These are phyloP conservation scores for Wickerhamiella bombiphila DNA, from an alignment of 805 yeast species.

Conservation along the genomic window DNA sequence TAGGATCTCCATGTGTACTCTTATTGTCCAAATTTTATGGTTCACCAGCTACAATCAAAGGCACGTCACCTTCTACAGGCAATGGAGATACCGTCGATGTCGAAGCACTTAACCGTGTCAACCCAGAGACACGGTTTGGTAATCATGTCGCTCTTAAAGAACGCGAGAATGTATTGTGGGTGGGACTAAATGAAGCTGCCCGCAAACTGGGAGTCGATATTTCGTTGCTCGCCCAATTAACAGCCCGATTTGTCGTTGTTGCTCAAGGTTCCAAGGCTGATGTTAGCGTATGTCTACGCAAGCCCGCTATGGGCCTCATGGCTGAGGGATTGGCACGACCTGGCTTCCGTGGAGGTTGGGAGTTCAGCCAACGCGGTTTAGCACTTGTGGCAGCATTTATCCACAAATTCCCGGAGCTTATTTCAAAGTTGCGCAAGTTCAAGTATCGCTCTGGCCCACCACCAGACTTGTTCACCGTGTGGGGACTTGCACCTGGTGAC, in stretches of 20 bases:
- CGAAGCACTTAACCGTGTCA: slow-evolving; percentile 14
- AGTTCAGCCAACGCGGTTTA: slow-evolving; percentile 61
- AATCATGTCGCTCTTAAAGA: slow-evolving; percentile 44
- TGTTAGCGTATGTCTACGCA: slow-evolving; percentile 69
- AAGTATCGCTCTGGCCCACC: slow-evolving; percentile 8
- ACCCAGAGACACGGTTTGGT: slow-evolving; percentile 54
- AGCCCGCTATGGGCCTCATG: slow-evolving; percentile 62
- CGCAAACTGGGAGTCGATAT: slow-evolving; percentile 43
- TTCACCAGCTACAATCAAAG: slow-evolving; percentile 38
- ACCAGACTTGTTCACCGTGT: slow-evolving; percentile 14
- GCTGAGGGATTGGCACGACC: slow-evolving; percentile 78
- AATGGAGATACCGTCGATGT: slow-evolving; percentile 19
- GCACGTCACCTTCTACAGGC: slow-evolving; percentile 23
- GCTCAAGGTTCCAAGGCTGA: slow-evolving; percentile 32
- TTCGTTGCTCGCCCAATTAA: slow-evolving; percentile 57
- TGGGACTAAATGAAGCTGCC: slow-evolving; percentile 51
- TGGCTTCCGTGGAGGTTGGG: slow-evolving; percentile 52
- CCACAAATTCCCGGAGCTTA: slow-evolving; percentile 45
- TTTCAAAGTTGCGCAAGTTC: slow-evolving; percentile 26
- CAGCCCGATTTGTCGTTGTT: slow-evolving; percentile 54
- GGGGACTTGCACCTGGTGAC: slow-evolving; percentile 4
- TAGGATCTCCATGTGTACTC: slow-evolving; percentile 54
- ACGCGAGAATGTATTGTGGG: slow-evolving; percentile 38
- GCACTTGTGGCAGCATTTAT: slow-evolving; percentile 48
- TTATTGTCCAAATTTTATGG: slow-evolving; percentile 85